phyloP scores from a whole-genome alignment of 2,329 filamentous ascomycete species.

The Nemania sp. region DNA sequence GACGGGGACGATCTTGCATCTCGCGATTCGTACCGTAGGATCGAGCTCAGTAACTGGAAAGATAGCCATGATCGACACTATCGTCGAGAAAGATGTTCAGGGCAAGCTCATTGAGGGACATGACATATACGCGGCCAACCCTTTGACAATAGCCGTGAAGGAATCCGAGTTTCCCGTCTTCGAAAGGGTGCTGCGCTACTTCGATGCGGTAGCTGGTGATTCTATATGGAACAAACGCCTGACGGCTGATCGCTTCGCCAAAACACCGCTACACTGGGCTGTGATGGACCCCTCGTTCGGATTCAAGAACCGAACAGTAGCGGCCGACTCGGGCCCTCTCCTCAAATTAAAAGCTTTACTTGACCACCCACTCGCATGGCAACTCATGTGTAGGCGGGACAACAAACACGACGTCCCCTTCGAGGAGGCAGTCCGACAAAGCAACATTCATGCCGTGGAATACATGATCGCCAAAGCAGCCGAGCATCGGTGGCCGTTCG shows the following conservation, averaged over 20 bases:
- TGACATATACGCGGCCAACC: constrained; percentile 25
- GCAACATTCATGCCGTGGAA: constrained; percentile 24
- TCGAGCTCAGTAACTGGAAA: constrained; percentile 9
- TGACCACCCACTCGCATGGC: constrained; percentile 24
- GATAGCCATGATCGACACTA: constrained; percentile 21
- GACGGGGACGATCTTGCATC: constrained; percentile 27
- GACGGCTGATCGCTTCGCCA: constrained; percentile 20
- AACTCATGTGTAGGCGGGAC: constrained; percentile 21
- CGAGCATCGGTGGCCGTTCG: constrained; percentile 21
- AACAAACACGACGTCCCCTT: constrained; percentile 24
- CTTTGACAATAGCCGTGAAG: constrained; percentile 16
- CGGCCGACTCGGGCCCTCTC: constrained; percentile 18
- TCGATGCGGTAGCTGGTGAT: constrained; percentile 14
- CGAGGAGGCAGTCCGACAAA: constrained; percentile 27
- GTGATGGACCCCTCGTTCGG: constrained; percentile 25
- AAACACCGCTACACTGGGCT: constrained; percentile 24
- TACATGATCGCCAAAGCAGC: constrained; percentile 18
- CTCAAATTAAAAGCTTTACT: constrained; percentile 23
- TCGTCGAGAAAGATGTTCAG: constrained; percentile 24
- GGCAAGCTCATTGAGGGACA: constrained; percentile 15
- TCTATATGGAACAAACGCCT: constrained; percentile 12
- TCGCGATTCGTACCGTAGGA: constrained; percentile 21
- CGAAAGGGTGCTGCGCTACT: constrained; percentile 25
- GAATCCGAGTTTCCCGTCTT: constrained; percentile 20
- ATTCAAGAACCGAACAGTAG: constrained; percentile 24